Evolutionary conservation across 2,329 filamentous ascomycete species (phyloP).

Genomic region (Botrytis pseudocinerea): DNA sequence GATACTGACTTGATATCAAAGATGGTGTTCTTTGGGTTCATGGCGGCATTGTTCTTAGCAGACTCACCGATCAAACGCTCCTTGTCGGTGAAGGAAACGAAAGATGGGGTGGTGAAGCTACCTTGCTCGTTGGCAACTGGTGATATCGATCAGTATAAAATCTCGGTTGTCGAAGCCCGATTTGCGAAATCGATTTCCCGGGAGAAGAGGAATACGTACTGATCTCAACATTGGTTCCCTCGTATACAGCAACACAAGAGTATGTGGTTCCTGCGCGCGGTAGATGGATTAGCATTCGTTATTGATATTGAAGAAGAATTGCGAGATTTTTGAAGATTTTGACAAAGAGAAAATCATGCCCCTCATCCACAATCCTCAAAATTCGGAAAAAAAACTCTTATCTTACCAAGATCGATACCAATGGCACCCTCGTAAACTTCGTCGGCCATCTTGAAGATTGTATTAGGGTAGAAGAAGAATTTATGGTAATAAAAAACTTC

Average conservation of each 20-base stretch:
- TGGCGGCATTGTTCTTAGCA: conserved; percentile 99
- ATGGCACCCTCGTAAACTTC: conserved; percentile 99
- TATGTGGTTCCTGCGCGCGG: conserved; percentile 83
- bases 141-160: conserved; percentile 14
- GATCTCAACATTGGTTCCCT: conserved; percentile 99
- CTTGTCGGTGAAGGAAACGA: conserved; percentile 98
- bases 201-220: conserved; percentile 25
- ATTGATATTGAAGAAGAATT: neutral
- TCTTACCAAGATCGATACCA: conserved; percentile 97
- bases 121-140: conserved; percentile 95
- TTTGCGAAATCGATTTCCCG: conserved; percentile 5
- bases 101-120: conserved; percentile 97
- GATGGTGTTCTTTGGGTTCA: conserved; percentile 98
- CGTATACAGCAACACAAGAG: conserved; percentile 99
- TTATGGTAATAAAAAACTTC: conserved; percentile 26
- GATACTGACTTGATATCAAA: conserved; percentile 93
- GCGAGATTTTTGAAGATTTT: conserved; percentile 4
- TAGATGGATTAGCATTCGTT: conserved; percentile 35
- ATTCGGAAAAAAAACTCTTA: neutral
- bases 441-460: conserved; percentile 74
- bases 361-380: conserved; percentile 9
- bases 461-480: conserved; percentile 27
- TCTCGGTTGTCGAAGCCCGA: neutral
- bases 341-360: conserved; percentile 16
- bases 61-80: conserved; percentile 99